Evolutionary conservation across 495 filamentous ascomycete species (phyloP), one percentile per base, ranked within the genome.

Genomic region (Talaromyces wortmannii): DNA sequence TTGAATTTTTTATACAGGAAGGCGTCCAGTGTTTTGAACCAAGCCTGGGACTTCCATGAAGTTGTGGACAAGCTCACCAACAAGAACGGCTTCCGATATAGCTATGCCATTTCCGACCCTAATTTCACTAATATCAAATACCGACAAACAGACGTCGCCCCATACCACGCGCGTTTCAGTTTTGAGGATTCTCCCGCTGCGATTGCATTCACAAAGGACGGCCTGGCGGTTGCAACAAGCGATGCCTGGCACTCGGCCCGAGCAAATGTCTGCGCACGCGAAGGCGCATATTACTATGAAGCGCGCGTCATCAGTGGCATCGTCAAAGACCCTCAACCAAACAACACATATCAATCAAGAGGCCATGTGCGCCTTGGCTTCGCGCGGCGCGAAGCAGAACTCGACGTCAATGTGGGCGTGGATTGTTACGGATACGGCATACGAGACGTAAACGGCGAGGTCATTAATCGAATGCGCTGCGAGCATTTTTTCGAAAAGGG

Each of bases 371-470:
- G 95, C 11, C 78, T 97, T 52, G 95, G 95, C 2, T 97, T 90
- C 70, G 91, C 94, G 1, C 75, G 95, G 52, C 79, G 92, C 32
- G 95, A 99, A 62, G 91, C 92, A 8, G 89, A 90, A 15, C 74
- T 96, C 3, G 95, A 97, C 61, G 89, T 89, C 12, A 94, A 95
- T 8, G 90, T 97, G 11, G 95, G 95, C 0, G 96, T 92, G 60
- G 94, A 99, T 67, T 91, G 89, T 33, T 97, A 97, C 67, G 94
- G 91, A 47, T 99, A 99, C 66, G 95, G 89, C 16, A 80, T 99
- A 53, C 85, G 92, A 17, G 95, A 97, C 63, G 83, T 90, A 11
- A 80, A 83, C 11, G 92, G 92, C 8, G 90, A 97, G 64, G 92
- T 94, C 48, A 87, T 96, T 18, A 91, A 95, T 70, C 88, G 92